Conservation (phyloP, 2,329 filamentous ascomycete genomes). For the Exophiala sp. region DNA sequence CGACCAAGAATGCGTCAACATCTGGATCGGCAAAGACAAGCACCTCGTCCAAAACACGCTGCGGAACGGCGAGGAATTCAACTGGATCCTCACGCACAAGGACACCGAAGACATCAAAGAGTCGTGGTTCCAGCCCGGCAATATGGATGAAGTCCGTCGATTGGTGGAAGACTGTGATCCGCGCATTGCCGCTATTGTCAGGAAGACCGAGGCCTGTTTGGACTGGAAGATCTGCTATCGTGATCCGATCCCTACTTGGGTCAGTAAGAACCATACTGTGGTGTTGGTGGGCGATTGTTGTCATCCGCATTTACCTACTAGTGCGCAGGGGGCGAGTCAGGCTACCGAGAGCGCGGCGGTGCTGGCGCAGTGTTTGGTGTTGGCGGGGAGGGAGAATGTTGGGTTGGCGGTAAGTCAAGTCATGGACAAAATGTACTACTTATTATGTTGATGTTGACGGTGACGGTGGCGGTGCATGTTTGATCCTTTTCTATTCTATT, state of each 20-base stretch:
- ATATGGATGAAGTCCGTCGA: conserved; percentile 48
- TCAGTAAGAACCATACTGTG: conserved; percentile 28
- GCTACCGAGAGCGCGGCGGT: conserved; percentile 42
- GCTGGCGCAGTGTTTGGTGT: conserved; percentile 26
- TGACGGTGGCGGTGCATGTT: no score
- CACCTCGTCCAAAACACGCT: conserved; percentile 47
- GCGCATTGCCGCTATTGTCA: conserved; percentile 44
- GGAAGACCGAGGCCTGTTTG: conserved; percentile 32
- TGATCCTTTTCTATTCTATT: no score
- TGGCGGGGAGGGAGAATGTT: conserved; percentile 20
- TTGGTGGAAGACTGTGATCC: conserved; percentile 50
- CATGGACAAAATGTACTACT: no score
- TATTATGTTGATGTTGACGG: no score
- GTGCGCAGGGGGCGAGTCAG: conserved; percentile 42
- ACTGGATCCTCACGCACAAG: conserved; percentile 53
- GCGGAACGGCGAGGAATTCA: conserved; percentile 39
- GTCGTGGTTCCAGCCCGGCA: conserved; percentile 51
- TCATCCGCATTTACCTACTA: conserved; percentile 39
- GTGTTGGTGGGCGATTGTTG: conserved; percentile 37
- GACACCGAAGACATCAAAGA: conserved; percentile 47
- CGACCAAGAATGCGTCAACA: conserved; percentile 47
- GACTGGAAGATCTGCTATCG: conserved; percentile 34
- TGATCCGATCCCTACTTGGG: conserved; percentile 29
- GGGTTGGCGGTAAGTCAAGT: conserved; percentile 15
- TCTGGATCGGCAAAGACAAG: conserved; percentile 51